Conservation (phyloP, 140 eudicot species). For the Flaveria floridana region DNA sequence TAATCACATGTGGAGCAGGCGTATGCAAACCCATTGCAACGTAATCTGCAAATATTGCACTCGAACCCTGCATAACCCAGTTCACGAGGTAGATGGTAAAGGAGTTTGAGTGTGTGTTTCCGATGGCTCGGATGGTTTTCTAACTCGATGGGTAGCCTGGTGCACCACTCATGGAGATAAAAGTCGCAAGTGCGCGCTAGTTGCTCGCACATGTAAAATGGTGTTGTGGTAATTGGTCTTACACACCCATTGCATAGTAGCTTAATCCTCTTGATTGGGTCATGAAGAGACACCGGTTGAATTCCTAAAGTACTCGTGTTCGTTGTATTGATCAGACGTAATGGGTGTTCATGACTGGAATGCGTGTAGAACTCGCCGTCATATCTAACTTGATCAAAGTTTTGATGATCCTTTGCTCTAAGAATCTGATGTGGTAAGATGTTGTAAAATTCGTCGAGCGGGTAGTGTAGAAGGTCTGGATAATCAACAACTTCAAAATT, state of each 20-base stretch:
- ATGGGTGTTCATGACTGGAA: neutral
- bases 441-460: constrained; percentile 9
- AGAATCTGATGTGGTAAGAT: neutral
- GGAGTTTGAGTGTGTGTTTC: constrained; percentile 3
- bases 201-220: neutral
- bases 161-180: constrained; percentile 21
- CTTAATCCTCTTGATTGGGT: constrained; percentile 16
- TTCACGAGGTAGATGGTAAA: neutral
- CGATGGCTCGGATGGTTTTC: constrained; percentile 6
- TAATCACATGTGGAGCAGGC: neutral
- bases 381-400: neutral
- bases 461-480: neutral
- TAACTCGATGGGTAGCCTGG: constrained; percentile 1
- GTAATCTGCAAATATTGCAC: constrained; percentile 7
- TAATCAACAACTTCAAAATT: neutral
- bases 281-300: constrained; percentile 12
- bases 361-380: neutral
- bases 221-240: constrained; percentile 11
- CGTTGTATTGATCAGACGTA: neutral
- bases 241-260: constrained; percentile 16
- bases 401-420: neutral
- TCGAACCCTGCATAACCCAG: neutral
- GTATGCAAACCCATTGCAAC: constrained; percentile 19
- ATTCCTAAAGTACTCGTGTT: neutral
- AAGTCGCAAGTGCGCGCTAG: neutral